Base-by-base conservation (phyloP, 257 asterid genomes). In the Solanum ossicruentum region DNA sequence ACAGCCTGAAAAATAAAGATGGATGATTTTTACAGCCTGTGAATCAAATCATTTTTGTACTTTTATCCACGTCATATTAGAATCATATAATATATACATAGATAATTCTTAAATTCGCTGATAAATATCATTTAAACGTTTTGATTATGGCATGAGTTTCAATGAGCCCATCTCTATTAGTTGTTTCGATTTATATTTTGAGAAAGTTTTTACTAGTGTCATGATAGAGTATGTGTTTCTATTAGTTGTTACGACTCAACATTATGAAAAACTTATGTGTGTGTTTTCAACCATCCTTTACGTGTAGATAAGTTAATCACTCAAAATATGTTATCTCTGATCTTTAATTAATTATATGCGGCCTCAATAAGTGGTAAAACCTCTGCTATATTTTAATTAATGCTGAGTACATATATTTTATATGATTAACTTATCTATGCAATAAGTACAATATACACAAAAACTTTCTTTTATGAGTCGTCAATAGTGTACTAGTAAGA, bases 11-110 rank as follows among this genome's bases (percentile, higher is more conserved):
- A 23, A 63, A 23, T 12, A 65, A 65, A 65, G 11, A 71, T 10
- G 17, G 16, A 9, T 71, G 16, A 71, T 39, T 71, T 36, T 70
- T 71, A 71, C 80, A 71, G 80, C 80, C 56, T 71, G 80, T 71
- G 55, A n/a, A 71, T 71, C 55, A 71, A 43, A 71, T 71, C 52
- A 43, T 71, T 71, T 71, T 20, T 71, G 17, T 12, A 43, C 80
- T 71, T 71, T 71, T 58, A 58, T 71, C 12, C 56, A 71, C 36
- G 32, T 71, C 56, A 71, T 20, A 58, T 20, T 58, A 41, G 12
- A 72, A 20, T 20, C 41, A 39, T 36, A 36, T 36, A 36, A 61
- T 28, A 28, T 70, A 17, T 41, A 60, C 32, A 60, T 60, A 10
- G 32, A 60, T 60, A 21, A 21, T 60, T 60, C 56, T 12, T 52